Conservation (phyloP, 345 rosid species). For the Lumnitzera littorea region DNA sequence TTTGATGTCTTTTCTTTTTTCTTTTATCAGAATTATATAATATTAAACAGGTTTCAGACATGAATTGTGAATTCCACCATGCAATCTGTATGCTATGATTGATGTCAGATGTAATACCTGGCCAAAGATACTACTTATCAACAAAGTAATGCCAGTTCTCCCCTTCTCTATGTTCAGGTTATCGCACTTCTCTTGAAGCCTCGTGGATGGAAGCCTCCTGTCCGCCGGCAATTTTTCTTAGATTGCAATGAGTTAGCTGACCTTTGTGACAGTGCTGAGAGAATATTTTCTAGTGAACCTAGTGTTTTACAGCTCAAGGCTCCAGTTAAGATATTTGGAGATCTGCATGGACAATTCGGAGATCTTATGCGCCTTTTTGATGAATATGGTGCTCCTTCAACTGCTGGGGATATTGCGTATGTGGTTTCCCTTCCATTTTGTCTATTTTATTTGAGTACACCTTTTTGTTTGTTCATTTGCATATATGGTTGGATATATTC, state of each 20-base stretch:
- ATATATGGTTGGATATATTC: too few relatives aligned
- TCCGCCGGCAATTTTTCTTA: conserved; percentile 83
- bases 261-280: conserved; percentile 84
- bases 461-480: too few relatives aligned
- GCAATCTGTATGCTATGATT: too few relatives aligned
- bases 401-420: conserved; percentile 99
- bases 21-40: too few relatives aligned
- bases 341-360: conserved; percentile 98
- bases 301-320: conserved; percentile 85
- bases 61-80: too few relatives aligned
- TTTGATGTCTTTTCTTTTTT: too few relatives aligned
- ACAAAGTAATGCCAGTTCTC: neutral
- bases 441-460: neutral
- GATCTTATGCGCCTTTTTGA: conserved; percentile 99
- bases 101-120: neutral
- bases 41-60: too few relatives aligned
- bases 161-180: conserved; percentile 35
- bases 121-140: neutral
- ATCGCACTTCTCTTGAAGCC: conserved; percentile 86
- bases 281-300: conserved; percentile 77
- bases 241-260: conserved; percentile 97
- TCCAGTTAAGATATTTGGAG: conserved; percentile 93
- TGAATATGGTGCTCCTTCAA: conserved; percentile 96
- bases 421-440: conserved; percentile 16
- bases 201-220: conserved; percentile 98